Evolutionary conservation across 306 rosid species (phyloP).

Genomic region (Begonia peltatifolia): DNA sequence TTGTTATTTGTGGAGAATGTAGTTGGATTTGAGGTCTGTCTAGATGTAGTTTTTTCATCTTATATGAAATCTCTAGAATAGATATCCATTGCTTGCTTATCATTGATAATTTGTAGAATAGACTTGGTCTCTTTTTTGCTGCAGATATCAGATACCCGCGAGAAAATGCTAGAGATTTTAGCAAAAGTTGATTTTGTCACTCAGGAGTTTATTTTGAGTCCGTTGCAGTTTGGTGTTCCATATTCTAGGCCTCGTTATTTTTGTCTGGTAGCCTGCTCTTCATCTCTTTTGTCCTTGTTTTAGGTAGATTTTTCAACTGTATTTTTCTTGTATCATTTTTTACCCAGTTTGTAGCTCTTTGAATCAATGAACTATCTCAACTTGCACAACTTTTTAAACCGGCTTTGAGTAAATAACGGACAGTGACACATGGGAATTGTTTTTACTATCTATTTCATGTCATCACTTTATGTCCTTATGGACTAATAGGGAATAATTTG

Average conservation of each 20-base stretch:
- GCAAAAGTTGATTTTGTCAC: conserved; percentile 38
- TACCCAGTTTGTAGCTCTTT: not conserved
- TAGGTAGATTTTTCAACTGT: too few species aligned
- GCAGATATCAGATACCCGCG: conserved; percentile 84
- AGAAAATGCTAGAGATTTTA: conserved; percentile 60
- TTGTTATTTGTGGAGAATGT: conserved; percentile 88
- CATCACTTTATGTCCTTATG: too few species aligned
- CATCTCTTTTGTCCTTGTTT: conserved; percentile 10
- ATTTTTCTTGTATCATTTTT: not conserved
- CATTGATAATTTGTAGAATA: too few species aligned
- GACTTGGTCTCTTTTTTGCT: not conserved
- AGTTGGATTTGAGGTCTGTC: conserved; percentile 87
- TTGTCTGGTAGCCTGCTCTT: conserved; percentile 61
- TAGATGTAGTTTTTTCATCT: not conserved
- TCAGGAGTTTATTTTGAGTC: conserved; percentile 85
- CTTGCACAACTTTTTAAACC: too few species aligned
- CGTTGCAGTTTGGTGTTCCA: conserved; percentile 87
- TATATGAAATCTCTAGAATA: too few species aligned
- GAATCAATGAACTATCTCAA: too few species aligned
- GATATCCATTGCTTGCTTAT: too few species aligned
- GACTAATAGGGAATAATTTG: not conserved
- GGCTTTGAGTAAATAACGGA: too few species aligned
- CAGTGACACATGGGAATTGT: too few species aligned
- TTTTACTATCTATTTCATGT: too few species aligned
- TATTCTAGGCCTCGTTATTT: conserved; percentile 95